Evolutionary conservation across 176 grass and related monocot species (phyloP).

Genomic region (Carex cristatella): DNA sequence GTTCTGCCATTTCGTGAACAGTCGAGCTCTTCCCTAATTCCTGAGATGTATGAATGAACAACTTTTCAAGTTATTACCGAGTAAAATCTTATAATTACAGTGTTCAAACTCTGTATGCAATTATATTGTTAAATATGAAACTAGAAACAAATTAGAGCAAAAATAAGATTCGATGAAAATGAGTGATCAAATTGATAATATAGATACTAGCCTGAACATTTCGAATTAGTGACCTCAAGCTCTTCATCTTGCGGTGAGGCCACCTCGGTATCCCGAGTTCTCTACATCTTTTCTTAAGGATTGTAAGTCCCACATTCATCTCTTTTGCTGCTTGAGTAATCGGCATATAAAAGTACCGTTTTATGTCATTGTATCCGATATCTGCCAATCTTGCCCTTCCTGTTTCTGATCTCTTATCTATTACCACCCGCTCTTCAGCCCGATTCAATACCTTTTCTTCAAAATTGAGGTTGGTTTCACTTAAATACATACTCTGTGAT

Average conservation of each 20-base stretch:
- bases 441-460: neutral
- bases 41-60: slow-evolving; percentile 13
- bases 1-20: slow-evolving; percentile 28
- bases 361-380: slow-evolving; percentile 54
- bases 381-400: slow-evolving; percentile 40
- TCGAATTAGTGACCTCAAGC: slow-evolving; percentile 63
- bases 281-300: slow-evolving; percentile 87
- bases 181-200: neutral
- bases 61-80: neutral
- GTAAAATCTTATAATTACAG: neutral
- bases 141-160: neutral
- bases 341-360: slow-evolving; percentile 74
- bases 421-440: neutral
- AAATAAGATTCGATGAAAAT: neutral
- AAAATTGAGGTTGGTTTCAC: neutral
- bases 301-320: slow-evolving; percentile 83
- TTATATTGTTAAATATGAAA: neutral
- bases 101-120: neutral
- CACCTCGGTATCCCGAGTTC: slow-evolving; percentile 74
- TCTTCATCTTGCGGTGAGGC: slow-evolving; percentile 96
- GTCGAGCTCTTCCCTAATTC: slow-evolving; percentile 56
- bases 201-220: slow-evolving; percentile 58
- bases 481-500: neutral
- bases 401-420: neutral
- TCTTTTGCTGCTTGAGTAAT: slow-evolving; percentile 71